Evolutionary conservation across 176 grass and related monocot species (phyloP).

Genomic region (Triticum timopheevii): DNA sequence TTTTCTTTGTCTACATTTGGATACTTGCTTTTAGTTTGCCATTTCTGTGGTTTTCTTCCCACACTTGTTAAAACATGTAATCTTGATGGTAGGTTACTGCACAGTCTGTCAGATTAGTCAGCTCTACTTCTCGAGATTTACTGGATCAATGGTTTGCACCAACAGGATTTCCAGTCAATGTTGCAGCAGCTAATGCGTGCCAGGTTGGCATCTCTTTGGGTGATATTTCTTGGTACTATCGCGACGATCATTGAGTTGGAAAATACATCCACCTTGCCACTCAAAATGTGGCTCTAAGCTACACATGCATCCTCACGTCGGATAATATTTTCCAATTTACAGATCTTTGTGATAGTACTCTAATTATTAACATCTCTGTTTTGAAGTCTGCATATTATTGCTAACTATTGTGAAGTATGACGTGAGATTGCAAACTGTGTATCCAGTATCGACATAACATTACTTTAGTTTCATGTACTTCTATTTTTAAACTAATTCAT

Average conservation of each 20-base stretch:
- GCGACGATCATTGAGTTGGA: not conserved
- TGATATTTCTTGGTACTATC: constrained; percentile 14
- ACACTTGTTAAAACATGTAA: not conserved
- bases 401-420: constrained; percentile 2
- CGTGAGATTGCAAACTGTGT: not conserved
- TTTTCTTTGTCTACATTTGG: not conserved
- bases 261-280: not conserved
- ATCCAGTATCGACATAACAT: not conserved
- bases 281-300: not conserved
- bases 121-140: constrained; percentile 55
- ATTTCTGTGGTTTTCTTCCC: not conserved
- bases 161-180: constrained; percentile 60
- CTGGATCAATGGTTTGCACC: constrained; percentile 69
- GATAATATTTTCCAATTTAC: constrained; percentile 12
- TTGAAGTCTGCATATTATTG: constrained; percentile 42
- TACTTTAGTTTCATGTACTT: not conserved
- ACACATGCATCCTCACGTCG: not conserved
- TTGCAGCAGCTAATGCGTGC: constrained; percentile 66
- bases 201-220: constrained; percentile 38
- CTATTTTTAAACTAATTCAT: not conserved
- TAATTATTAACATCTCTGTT: not conserved
- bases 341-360: constrained; percentile 5
- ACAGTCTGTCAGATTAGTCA: constrained; percentile 55
- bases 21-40: not conserved
- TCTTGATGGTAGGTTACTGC: constrained; percentile 57